phyloP scores from a whole-genome alignment of 345 rosid species.

The Atalantia buxifolia region DNA sequence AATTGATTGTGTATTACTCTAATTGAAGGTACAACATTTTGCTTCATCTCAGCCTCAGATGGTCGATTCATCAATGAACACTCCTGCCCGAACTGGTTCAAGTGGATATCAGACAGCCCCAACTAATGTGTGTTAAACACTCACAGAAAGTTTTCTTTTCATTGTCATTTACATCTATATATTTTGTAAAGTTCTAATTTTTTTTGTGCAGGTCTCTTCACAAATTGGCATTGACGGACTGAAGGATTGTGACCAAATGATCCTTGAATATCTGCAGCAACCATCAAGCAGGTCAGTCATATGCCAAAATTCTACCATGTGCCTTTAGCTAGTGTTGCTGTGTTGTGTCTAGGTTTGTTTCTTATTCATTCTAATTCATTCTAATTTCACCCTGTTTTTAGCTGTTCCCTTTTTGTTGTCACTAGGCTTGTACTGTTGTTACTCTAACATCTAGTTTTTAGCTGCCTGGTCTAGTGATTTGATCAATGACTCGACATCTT shows the following conservation, averaged over 20 bases:
- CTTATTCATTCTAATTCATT: background rate
- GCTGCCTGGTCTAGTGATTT: background rate
- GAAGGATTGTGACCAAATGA: constrained; percentile 69
- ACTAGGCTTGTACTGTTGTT: background rate
- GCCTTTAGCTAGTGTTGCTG: background rate
- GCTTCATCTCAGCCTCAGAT: constrained; percentile 32
- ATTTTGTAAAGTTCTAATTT: constrained; percentile 9
- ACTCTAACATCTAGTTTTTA: background rate
- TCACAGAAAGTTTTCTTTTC: background rate
- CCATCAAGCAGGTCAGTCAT: constrained; percentile 65
- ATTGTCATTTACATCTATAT: background rate
- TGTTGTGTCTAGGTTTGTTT: background rate
- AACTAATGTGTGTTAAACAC: constrained; percentile 39
- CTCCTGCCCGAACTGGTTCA: constrained; percentile 34
- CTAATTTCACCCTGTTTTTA: background rate
- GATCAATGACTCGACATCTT: background rate
- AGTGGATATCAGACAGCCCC: constrained; percentile 37
- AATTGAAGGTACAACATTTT: constrained; percentile 36
- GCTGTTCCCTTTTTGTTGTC: background rate
- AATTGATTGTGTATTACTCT: constrained; percentile 2
- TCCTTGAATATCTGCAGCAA: constrained; percentile 73
- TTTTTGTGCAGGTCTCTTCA: constrained; percentile 35
- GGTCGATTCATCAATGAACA: constrained; percentile 33
- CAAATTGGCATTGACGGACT: constrained; percentile 54
- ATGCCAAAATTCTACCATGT: background rate